Conservation (phyloP, 2,329 filamentous ascomycete genomes). For the Myriosclerotinia duriaeana region DNA sequence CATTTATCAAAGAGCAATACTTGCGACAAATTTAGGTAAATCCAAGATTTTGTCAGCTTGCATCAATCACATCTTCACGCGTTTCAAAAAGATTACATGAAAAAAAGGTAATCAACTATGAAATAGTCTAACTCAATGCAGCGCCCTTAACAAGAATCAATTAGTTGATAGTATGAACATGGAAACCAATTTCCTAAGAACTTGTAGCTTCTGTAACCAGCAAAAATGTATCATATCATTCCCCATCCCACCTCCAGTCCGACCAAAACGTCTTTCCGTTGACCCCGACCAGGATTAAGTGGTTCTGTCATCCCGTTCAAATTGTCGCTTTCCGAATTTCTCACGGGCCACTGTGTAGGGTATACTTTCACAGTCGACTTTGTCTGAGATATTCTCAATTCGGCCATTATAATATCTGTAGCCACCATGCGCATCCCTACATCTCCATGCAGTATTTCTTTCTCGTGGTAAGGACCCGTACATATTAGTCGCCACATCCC, state of each 20-base stretch:
- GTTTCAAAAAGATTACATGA: neutral
- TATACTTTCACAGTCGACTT: neutral
- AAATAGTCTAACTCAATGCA: neutral
- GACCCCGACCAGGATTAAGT: neutral
- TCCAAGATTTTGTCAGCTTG: too few species aligned
- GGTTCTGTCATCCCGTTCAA: too few species aligned
- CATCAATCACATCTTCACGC: too few species aligned
- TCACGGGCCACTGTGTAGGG: neutral
- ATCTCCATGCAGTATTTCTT: neutral
- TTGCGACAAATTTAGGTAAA: too few species aligned
- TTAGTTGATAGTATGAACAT: neutral
- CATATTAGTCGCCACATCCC: neutral
- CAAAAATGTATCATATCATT: neutral
- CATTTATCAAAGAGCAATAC: too few species aligned
- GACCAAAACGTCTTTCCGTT: neutral
- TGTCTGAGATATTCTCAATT: neutral
- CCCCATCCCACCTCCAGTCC: neutral
- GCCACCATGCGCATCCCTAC: neutral
- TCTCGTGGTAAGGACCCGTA: neutral
- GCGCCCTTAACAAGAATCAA: neutral
- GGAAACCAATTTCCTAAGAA: neutral
- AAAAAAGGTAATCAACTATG: neutral
- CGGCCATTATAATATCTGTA: neutral
- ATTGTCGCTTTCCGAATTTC: neutral
- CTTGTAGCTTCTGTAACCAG: neutral